Percentiles rank a stretch among this genome's conserved stretches.
Conservation (phyloP, 495 filamentous ascomycete genomes). For the Aspergillus incahuasiensis region DNA sequence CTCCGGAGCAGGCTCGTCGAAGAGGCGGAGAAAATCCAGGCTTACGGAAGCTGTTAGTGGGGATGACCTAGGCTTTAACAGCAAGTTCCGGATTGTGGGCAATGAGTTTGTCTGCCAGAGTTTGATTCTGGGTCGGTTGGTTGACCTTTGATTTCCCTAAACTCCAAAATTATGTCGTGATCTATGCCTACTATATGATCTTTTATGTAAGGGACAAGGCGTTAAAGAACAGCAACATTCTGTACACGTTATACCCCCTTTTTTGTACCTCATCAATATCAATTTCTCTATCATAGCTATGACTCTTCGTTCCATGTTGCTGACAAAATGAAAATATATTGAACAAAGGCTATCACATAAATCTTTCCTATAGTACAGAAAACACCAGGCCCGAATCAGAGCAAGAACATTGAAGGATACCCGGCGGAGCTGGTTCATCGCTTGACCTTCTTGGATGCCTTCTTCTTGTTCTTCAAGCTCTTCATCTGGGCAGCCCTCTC, state of each 20-base stretch:
- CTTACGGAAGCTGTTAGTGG: conserved; percentile 40
- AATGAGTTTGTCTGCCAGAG: conserved; percentile 93
- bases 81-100: conserved; percentile 60
- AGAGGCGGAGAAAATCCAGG: conserved; percentile 51
- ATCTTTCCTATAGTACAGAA: conserved; percentile 34
- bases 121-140: conserved; percentile 75
- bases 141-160: conserved; percentile 56
- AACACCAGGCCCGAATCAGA: conserved; percentile 26
- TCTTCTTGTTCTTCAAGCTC: conserved; percentile 52
- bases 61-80: conserved; percentile 24
- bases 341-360: conserved; percentile 5
- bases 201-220: neutral
- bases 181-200: neutral
- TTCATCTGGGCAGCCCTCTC: conserved; percentile 53
- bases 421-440: neutral
- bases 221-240: neutral
- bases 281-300: neutral
- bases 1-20: conserved; percentile 17
- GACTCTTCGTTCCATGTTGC: neutral
- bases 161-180: no score
- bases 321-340: conserved; percentile 3
- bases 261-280: neutral
- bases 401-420: neutral
- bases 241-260: conserved; percentile 15
- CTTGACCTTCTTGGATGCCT: conserved; percentile 40